Conservation (phyloP, 108 stramenopile species). For the Chaetoceros tenuissimus region DNA sequence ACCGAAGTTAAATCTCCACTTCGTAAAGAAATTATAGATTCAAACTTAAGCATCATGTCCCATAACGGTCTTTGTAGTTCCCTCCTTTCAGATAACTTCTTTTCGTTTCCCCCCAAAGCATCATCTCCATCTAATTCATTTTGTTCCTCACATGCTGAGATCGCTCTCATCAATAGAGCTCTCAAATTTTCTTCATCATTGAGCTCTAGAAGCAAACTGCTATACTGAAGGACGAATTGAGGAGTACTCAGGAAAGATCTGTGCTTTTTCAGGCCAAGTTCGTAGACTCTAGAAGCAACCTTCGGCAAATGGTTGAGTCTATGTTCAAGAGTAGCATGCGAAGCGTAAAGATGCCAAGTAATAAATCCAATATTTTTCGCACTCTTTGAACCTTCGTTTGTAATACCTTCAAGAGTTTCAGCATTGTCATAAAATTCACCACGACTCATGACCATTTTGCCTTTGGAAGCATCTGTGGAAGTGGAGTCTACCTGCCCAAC, state of each 20-base stretch:
- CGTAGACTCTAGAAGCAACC: conserved; percentile 78
- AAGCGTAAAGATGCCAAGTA: conserved; percentile 78
- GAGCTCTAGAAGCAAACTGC: conserved; percentile 72
- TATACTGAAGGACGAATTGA: conserved; percentile 68
- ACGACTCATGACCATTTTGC: conserved; percentile 1
- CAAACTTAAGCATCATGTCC: conserved; percentile 84
- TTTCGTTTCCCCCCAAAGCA: conserved; percentile 15
- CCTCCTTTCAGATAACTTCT: conserved; percentile 15
- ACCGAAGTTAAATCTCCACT: conserved; percentile 25
- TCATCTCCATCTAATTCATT: conserved; percentile 13
- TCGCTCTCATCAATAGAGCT: conserved; percentile 64
- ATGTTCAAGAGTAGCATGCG: conserved; percentile 79
- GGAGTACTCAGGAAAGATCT: conserved; percentile 61
- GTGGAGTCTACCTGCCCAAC: neutral
- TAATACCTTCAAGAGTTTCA: neutral
- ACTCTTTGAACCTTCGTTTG: neutral
- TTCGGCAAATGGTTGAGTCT: conserved; percentile 60
- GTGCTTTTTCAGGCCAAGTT: conserved; percentile 76
- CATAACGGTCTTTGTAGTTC: conserved; percentile 52
- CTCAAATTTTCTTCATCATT: conserved; percentile 75
- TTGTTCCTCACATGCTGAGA: conserved; percentile 66
- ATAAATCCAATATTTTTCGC: conserved; percentile 26
- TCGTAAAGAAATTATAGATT: conserved; percentile 49
- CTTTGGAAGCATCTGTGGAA: conserved; percentile 5
- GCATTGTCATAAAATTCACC: neutral